Evolutionary conservation across 2,329 filamentous ascomycete species (phyloP), one percentile per base, ranked within the genome.

Genomic region (Aureobasidium sp.): DNA sequence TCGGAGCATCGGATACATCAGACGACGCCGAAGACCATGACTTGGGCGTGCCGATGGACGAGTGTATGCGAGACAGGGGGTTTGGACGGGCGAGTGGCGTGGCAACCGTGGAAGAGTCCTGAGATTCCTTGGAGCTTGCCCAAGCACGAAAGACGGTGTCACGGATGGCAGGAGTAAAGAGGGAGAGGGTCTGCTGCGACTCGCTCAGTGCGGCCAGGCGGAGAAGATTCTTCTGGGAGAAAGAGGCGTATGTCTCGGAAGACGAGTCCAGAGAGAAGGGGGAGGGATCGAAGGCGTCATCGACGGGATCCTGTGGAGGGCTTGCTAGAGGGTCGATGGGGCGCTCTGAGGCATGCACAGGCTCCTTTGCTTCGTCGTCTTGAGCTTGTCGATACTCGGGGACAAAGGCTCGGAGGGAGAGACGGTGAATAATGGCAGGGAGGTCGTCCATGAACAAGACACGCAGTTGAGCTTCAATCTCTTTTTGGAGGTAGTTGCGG

Each of bases 371-470:
- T 62, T 78, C 72, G 12, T 77, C 72, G 66, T 78, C 68, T 67
- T 90, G 87, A 55, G 85, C 83, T 25, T 84, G 82, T 56, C 86
- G 82, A 72, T 94, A 90, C 68, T 97, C 93, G 0, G 92, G 90
- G 60, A 91, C 94, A 87, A 91, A 96, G 55, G 97, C 76, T 66
- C 90, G 86, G 62, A 97, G 79, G 0, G 93, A 97, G 22, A 99
- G 78, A 57, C 91, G 85, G 75, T 99, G 94, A 65, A 99, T 96
- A 64, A 97, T 97, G 53, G 93, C 92, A 0, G 94, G 94, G 27
- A 99, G 78, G 73, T 99, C 94, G 66, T 99, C 93, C 91, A 97
- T 97, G 81, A 99, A 96, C 67, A 99, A 74, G 61, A 92, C 91
- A 34, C 94, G 87, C 64, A 99, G 78, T 75, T 97, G 94, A 57